These are phyloP conservation scores for Wickerhamomyces rabaulensis DNA, from an alignment of 805 yeast genomes.

Conservation along the genomic window DNA sequence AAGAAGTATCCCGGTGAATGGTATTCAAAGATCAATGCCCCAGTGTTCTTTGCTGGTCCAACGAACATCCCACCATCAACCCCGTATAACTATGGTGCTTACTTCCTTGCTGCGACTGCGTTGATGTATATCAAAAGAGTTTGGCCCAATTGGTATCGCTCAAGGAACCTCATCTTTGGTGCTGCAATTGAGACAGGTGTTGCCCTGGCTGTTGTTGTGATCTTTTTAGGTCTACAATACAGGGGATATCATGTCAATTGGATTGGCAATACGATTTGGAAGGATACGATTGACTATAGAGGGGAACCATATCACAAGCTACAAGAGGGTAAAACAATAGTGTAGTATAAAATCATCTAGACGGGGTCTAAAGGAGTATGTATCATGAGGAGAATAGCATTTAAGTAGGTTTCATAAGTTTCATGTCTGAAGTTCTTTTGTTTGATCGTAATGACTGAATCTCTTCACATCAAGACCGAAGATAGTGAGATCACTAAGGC, in stretches of 20 bases:
- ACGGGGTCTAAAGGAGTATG: too few relatives aligned
- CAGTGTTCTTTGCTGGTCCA: slow-evolving; percentile 55
- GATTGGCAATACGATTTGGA: slow-evolving; percentile 57
- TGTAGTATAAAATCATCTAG: background rate
- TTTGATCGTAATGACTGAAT: too few relatives aligned
- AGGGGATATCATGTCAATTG: slow-evolving; percentile 39
- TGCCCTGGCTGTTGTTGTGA: slow-evolving; percentile 50
- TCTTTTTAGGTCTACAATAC: slow-evolving; percentile 48
- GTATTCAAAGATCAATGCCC: slow-evolving; percentile 43
- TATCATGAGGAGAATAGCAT: too few relatives aligned
- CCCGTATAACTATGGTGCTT: slow-evolving; percentile 58
- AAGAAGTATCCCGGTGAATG: slow-evolving; percentile 25
- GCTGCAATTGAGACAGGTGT: slow-evolving; percentile 60
- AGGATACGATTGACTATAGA: slow-evolving; percentile 32
- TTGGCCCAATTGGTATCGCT: slow-evolving; percentile 48
- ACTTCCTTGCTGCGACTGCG: slow-evolving; percentile 38
- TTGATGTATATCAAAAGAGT: slow-evolving; percentile 40
- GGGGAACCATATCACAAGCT: slow-evolving; percentile 29
- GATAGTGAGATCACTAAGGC: background rate
- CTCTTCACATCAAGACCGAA: slow-evolving; percentile 1
- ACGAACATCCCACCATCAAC: slow-evolving; percentile 71
- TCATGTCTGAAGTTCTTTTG: too few relatives aligned
- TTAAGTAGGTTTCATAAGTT: background rate
- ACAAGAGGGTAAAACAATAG: slow-evolving; percentile 25
- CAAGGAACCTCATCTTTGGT: slow-evolving; percentile 42